Base-by-base conservation (phyloP, 2,329 filamentous ascomycete species). In the Juglanconis juglandina region DNA sequence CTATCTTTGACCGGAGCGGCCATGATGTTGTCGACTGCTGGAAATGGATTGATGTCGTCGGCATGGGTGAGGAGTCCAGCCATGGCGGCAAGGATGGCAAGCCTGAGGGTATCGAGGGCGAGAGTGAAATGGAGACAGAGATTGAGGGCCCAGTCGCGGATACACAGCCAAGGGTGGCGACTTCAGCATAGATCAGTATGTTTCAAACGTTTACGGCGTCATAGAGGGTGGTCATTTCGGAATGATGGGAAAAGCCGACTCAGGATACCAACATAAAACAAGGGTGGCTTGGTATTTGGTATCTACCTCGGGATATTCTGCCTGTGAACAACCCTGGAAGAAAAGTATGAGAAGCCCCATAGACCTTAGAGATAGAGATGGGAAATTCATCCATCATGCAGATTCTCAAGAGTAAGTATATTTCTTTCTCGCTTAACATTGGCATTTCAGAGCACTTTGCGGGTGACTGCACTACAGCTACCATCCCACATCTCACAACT, bases 31-130 rank as follows among this genome's bases (percentile, higher is more conserved):
- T 85, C 7, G 75, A 77, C 3, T 72, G 75, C 57, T 86, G 83
- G 83, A 69, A 72, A 47, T 82, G 78, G 77, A 78, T 86, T 62
- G 79, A 85, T 53, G 73, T 80, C 24, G 75, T 82, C 3, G 82
- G 81, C 7, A 72, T 84, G 63, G 83, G 77, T 33, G 66, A 65
- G 9, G 63, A 70, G 8, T 67, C 66, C 14, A 64, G 63, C 49
- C 63, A 65, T 34, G 64, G 58, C 39, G 64, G 63, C n/a, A 54
- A 59, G 24, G 52, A 63, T 37, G 64, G 59, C 13, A 61, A 66
- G 48, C 58, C 58, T 2, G 65, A 65, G 34, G 57, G 55, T 8
- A 63, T 64, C 61, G 49, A 69, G 34, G 14, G 67, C 52, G 73
- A 76, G 62, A 66, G 67, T n/a, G 66, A 67, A 24, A 75, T 76